Base-by-base conservation (phyloP, 805 yeast genomes). In the Hanseniaspora meyeri region DNA sequence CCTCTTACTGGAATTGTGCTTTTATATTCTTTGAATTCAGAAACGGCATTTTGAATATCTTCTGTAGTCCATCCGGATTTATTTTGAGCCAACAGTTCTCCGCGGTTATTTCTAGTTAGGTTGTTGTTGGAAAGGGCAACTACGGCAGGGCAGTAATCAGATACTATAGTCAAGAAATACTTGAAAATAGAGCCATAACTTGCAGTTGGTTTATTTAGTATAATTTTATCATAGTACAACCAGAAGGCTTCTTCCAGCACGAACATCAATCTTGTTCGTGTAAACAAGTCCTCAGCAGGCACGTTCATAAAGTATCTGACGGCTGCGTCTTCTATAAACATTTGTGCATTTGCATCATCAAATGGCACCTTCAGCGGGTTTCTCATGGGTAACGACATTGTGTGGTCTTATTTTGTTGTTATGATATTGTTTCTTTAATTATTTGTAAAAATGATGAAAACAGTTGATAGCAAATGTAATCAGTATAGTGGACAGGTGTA, bases 201-300 rank as follows among this genome's bases (percentile, higher is more conserved):
- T 9, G 42, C 20, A 6, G 45, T 37, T 17, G 47, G 36, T 24
- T 40, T 52, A 38, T 36, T 43, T 7, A 47, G 32, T 36, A 29
- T n/a, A 38, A 77, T 78, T 63, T 84, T 90, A 69, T 93, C 99
- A 51, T 85, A 78, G 69, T 90, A 93, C 66, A 86, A 93, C 98
- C 98, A 93, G 62, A 89, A 96, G 1, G 98, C 98, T 69, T 93
- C 97, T 73, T 93, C 99, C 43, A 93, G 83, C 67, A 90, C 95
- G 72, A 93, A 93, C 65, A 89, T 79, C 29, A 90, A 85, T 65
- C 98, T 76, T 66, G 80, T 70, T 11, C 66, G 67, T 46, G 68
- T 64, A 1, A 93, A 80, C 53, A 91, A 72, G 68, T 93, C 98
- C 64, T 91, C 97, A 4, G 81, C 79, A 10, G 98, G 97, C 53